Percentiles rank a stretch among this genome's conserved stretches.
These are phyloP conservation scores for Fusarium udum DNA, from an alignment of 2,329 filamentous ascomycete species.

Conservation along the genomic window DNA sequence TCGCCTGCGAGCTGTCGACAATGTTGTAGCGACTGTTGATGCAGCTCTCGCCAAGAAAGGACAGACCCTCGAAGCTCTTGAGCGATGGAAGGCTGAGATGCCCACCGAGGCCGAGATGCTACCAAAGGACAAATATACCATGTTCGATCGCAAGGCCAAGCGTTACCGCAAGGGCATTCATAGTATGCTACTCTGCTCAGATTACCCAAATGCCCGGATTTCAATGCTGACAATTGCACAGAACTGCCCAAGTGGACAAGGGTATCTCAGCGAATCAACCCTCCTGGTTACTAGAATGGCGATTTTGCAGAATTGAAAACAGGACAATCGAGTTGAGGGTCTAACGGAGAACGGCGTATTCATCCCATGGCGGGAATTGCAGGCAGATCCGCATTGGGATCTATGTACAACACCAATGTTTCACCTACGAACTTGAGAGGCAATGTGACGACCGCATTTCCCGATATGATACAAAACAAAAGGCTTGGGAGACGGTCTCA, in stretches of 20 bases:
- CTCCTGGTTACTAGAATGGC: constrained; percentile 83
- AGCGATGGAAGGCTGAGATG: constrained; percentile 96
- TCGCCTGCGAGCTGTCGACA: constrained; percentile 85
- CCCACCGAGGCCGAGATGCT: constrained; percentile 95
- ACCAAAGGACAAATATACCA: constrained; percentile 95
- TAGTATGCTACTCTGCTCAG: constrained; percentile 69
- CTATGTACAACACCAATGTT: constrained; percentile 46
- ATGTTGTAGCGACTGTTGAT: constrained; percentile 84
- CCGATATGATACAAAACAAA: constrained; percentile 10
- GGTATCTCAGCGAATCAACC: constrained; percentile 92
- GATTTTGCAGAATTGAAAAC: constrained; percentile 9
- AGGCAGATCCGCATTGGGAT: constrained; percentile 27
- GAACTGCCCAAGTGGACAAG: constrained; percentile 93
- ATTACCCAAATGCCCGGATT: neutral
- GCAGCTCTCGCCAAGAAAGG: constrained; percentile 79
- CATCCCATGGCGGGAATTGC: constrained; percentile 33
- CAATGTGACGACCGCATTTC: constrained; percentile 32
- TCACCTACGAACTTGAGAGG: constrained; percentile 39
- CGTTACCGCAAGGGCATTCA: constrained; percentile 96
- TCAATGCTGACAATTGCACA: constrained; percentile 49
- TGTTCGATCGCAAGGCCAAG: constrained; percentile 97
- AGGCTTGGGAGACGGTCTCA: constrained; percentile 1
- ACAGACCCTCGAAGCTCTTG: constrained; percentile 77
- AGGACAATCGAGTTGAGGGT: constrained; percentile 16
- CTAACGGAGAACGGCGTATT: constrained; percentile 37